phyloP scores from a whole-genome alignment of 2,329 filamentous ascomycete species.

The Trichoderma breve region DNA sequence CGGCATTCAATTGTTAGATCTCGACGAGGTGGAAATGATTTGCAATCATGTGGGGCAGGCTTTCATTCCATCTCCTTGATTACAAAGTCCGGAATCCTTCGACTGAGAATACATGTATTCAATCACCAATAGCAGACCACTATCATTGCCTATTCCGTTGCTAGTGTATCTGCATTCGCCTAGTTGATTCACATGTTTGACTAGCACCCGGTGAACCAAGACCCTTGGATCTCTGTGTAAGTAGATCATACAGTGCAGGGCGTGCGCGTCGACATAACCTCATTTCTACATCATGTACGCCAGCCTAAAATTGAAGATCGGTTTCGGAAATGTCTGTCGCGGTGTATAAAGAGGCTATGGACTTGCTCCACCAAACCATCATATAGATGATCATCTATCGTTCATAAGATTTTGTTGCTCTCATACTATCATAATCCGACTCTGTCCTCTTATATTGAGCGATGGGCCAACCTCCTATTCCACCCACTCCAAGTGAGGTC shows the following conservation, averaged over 20 bases:
- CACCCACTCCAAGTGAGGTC: neutral
- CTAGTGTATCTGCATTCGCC: neutral
- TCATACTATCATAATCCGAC: neutral
- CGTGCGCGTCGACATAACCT: neutral
- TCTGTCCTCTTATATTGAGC: no score
- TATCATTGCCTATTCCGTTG: neutral
- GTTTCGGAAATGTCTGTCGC: neutral
- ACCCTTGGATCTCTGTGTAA: neutral
- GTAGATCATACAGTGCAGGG: neutral
- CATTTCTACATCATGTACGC: neutral
- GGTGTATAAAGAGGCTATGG: neutral
- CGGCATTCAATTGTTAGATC: neutral
- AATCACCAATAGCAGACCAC: neutral
- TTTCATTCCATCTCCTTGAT: neutral
- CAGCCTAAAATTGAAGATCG: neutral
- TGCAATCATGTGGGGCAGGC: neutral
- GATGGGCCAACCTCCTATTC: constrained; percentile 3
- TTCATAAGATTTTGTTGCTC: neutral
- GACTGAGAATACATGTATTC: neutral
- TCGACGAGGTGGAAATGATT: neutral
- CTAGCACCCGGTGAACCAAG: neutral
- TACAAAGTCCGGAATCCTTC: neutral
- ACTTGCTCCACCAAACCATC: neutral
- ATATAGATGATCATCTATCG: neutral
- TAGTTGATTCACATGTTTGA: neutral